These are phyloP conservation scores for Retiboletus flavoniger DNA, from an alignment of 1,284 basidiomycete genomes.

Conservation along the genomic window DNA sequence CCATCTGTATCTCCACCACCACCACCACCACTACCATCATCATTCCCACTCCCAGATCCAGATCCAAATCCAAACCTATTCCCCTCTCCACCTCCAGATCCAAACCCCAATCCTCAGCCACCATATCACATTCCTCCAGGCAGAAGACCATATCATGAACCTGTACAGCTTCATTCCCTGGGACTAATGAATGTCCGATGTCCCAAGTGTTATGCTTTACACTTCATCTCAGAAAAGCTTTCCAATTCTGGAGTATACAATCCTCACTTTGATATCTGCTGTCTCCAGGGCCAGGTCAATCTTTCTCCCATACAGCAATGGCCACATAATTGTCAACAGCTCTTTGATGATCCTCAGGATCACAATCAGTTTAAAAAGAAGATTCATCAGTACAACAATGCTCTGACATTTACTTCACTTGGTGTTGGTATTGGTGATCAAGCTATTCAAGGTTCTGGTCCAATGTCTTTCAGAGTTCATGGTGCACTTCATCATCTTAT, in stretches of 20 bases:
- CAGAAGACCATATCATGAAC: background rate
- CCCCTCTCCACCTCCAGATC: background rate
- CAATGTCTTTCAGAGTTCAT: constrained; percentile 31
- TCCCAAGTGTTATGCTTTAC: constrained; percentile 23
- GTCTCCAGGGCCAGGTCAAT: no score
- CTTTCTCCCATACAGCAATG: no score
- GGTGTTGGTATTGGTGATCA: constrained; percentile 32
- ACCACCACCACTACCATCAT: no score
- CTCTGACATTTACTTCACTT: constrained; percentile 42
- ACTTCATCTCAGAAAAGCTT: constrained; percentile 20
- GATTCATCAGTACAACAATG: constrained; percentile 37
- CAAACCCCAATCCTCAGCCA: background rate
- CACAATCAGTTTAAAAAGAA: background rate
- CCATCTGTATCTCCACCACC: no score
- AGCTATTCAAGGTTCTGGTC: constrained; percentile 32
- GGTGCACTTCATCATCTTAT: no score
- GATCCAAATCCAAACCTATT: background rate
- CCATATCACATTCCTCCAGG: background rate
- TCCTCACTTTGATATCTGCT: no score
- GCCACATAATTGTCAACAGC: no score
- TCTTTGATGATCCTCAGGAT: no score
- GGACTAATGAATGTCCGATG: constrained; percentile 24
- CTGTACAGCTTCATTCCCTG: constrained; percentile 1
- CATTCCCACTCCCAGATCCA: no score
- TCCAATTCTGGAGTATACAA: background rate